Conservation (phyloP, 208 protist genomes). For the Trypanosoma scelopori region DNA sequence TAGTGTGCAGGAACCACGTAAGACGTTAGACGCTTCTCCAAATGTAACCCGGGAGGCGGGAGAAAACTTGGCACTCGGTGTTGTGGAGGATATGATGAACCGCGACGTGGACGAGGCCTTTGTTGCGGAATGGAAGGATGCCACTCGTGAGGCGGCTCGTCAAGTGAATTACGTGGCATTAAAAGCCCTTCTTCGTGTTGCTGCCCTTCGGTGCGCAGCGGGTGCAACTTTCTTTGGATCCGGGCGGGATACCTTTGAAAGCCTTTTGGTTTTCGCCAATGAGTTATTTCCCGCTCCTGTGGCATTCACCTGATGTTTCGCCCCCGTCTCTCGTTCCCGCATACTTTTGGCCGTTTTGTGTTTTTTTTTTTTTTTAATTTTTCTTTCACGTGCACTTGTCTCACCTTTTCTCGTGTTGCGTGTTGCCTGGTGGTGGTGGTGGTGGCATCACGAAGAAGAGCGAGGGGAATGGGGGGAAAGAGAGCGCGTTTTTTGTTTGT, state of each 20-base stretch:
- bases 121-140: slow-evolving; percentile 36
- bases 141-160: slow-evolving; percentile 29
- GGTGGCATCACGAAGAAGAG: too few relatives aligned
- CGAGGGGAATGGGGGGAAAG: too few relatives aligned
- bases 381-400: too few relatives aligned
- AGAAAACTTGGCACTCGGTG: neutral
- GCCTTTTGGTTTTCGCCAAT: slow-evolving; percentile 24
- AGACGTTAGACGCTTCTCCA: neutral
- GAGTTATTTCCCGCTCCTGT: slow-evolving; percentile 21
- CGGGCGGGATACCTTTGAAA: slow-evolving; percentile 3
- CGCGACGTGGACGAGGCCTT: slow-evolving; percentile 23
- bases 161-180: slow-evolving; percentile 46
- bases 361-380: slow-evolving; percentile 18
- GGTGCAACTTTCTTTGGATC: neutral
- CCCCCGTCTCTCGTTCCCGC: slow-evolving; percentile 4
- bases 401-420: too few relatives aligned
- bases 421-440: too few relatives aligned
- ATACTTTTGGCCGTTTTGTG: slow-evolving; percentile 9
- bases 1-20: neutral
- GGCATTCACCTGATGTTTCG: slow-evolving; percentile 16
- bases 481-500: neutral
- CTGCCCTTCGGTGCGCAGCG: slow-evolving; percentile 17
- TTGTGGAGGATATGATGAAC: slow-evolving; percentile 18
- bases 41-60: neutral
- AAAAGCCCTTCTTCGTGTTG: slow-evolving; percentile 52